Conservation (phyloP, 768 basidiomycete species). For the Lactarius indigo region DNA sequence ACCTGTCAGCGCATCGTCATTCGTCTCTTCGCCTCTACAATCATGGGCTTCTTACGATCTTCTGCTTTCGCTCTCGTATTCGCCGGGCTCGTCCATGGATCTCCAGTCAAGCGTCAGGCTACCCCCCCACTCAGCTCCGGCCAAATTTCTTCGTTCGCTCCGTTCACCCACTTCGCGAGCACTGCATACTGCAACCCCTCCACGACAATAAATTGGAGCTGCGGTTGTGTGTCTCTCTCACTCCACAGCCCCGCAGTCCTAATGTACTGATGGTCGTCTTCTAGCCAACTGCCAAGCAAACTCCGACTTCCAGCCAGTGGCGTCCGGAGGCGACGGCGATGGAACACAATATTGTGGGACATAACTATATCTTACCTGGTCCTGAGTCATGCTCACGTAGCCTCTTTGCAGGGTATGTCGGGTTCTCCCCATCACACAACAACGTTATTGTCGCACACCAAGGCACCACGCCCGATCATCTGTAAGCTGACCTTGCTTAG, state of each 20-base stretch:
- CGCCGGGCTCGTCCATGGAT: neutral
- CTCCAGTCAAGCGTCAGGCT: conserved; percentile 7
- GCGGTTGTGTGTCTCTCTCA: conserved; percentile 28
- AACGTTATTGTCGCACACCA: conserved; percentile 39
- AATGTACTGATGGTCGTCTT: neutral
- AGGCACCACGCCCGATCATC: conserved; percentile 34
- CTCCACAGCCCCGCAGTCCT: neutral
- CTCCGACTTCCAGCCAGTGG: conserved; percentile 44
- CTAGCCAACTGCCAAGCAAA: conserved; percentile 47
- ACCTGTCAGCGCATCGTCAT: neutral
- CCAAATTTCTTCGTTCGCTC: conserved; percentile 32
- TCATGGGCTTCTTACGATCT: neutral
- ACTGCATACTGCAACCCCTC: conserved; percentile 34
- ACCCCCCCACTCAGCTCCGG: conserved; percentile 28
- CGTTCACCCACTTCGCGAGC: conserved; percentile 34
- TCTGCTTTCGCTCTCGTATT: neutral
- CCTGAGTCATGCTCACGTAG: neutral
- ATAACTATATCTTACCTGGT: neutral
- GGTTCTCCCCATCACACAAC: conserved; percentile 42
- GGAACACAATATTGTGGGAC: conserved; percentile 41
- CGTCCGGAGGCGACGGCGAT: conserved; percentile 46
- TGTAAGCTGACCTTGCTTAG: conserved; percentile 28
- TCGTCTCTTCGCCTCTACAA: neutral
- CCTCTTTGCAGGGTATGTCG: conserved; percentile 46
- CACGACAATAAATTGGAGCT: conserved; percentile 31